A percentile compares a stretch with the other conserved stretches of the same genome.
Evolutionary conservation across 2,329 filamentous ascomycete species (phyloP).

Genomic region (Trichoderma gracile): DNA sequence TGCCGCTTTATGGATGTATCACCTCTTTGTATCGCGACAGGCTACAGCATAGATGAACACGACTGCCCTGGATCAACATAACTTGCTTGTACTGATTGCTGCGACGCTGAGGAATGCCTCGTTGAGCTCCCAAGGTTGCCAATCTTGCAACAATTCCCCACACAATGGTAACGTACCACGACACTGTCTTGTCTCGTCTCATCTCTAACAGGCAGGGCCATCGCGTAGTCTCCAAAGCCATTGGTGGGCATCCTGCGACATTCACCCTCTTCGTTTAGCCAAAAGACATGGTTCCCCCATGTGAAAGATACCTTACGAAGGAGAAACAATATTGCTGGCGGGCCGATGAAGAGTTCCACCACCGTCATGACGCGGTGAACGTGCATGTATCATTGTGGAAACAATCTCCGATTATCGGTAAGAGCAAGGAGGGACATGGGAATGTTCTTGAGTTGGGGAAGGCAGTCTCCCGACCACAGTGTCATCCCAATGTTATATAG

Average conservation of each 20-base stretch:
- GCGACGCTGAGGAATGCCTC: background rate
- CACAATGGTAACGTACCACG: background rate
- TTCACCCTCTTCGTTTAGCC: background rate
- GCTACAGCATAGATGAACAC: background rate
- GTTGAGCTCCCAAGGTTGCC: background rate
- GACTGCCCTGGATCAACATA: background rate
- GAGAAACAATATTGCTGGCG: background rate
- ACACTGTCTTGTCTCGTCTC: background rate
- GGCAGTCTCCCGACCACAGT: background rate
- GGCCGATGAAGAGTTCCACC: background rate
- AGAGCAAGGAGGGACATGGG: background rate
- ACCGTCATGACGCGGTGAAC: background rate
- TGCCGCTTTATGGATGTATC: conserved; percentile 11
- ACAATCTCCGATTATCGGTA: background rate
- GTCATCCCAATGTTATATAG: background rate
- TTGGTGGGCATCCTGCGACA: background rate
- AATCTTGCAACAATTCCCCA: background rate
- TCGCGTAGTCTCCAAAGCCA: background rate
- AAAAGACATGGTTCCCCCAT: background rate
- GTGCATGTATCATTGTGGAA: background rate
- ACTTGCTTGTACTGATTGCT: background rate
- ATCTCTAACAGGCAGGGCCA: background rate
- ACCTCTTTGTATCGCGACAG: background rate
- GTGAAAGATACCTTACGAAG: background rate
- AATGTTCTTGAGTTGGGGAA: background rate